Base-by-base conservation (phyloP, 768 basidiomycete species). In the Paxillus rubicundulus region DNA sequence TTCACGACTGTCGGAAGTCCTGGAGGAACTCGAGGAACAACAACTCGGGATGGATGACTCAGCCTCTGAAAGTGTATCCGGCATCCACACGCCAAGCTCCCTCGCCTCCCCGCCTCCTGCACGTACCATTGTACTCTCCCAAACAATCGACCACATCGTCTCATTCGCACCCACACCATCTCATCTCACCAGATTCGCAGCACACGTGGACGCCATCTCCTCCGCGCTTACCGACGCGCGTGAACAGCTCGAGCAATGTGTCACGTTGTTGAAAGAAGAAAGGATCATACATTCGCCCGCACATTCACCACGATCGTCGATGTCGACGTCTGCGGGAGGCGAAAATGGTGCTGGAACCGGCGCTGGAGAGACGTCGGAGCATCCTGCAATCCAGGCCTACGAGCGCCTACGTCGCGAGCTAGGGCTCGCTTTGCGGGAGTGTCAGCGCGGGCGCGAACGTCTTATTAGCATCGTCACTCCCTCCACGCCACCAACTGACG, bases 91-190 rank as follows among this genome's bases (percentile, higher is more conserved):
- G 0, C 55, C 65, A 9, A 59, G 46, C 16, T 58, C 64, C 17
- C 46, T 57, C 18, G 47, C 53, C 39, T 60, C 54, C 36, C 63
- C 65, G 3, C 55, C 49, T 36, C 60, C 51, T 0, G n/a, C 52
- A 16, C 59, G 49, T 34, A 47, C 55, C 13, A 52, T 58, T 49
- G 39, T 57, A 18, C 59, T 59, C n/a, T 52, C 55, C 1, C 53
- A 54, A 13, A 12, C 43, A 51, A 45, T 61, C 33, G 51, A 59
- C 2, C 53, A 52, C 33, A 52, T 54, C 21, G 49, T 57, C 1
- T 84, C 84, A 3, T 92, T 89, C 55, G 90, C 90, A 0, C 90
- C 90, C 1, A 77, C 86, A 62, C 88, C 87, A 10, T 84, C 76
- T 49, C 82, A 84, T 52, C 61, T 91, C 32, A 71, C 82, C 32